Percentiles rank a stretch among this genome's conserved stretches.
Evolutionary conservation across 441 rosid species (phyloP).

Genomic region (Capsella rubella): DNA sequence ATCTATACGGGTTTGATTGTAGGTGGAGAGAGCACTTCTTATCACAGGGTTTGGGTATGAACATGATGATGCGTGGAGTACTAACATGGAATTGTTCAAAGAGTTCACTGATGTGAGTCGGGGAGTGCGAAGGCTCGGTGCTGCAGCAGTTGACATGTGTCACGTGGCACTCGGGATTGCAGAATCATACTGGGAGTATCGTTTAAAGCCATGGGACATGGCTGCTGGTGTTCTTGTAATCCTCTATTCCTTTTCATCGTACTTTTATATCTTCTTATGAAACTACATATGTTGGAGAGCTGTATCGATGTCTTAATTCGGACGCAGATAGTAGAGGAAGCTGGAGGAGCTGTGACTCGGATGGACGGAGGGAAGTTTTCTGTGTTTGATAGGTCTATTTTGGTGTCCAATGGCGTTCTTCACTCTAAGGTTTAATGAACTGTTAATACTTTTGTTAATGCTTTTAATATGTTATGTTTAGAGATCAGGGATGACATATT

Average conservation of each 20-base stretch:
- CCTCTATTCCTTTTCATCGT: not conserved
- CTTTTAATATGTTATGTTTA: slow-evolving; percentile 6
- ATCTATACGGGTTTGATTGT: slow-evolving; percentile 14
- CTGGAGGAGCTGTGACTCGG: slow-evolving; percentile 80
- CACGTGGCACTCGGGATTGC: slow-evolving; percentile 94
- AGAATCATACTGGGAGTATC: slow-evolving; percentile 95
- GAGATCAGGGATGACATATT: slow-evolving; percentile 1
- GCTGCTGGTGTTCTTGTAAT: slow-evolving; percentile 97
- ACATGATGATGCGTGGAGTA: slow-evolving; percentile 90
- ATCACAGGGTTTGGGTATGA: slow-evolving; percentile 98
- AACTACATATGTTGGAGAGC: slow-evolving; percentile 25
- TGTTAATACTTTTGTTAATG: not conserved
- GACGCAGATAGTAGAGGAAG: slow-evolving; percentile 85
- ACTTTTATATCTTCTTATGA: not conserved
- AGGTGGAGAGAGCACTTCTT: slow-evolving; percentile 96
- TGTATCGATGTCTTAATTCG: slow-evolving; percentile 18
- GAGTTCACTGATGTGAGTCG: slow-evolving; percentile 92
- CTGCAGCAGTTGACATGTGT: slow-evolving; percentile 99
- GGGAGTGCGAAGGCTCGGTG: slow-evolving; percentile 97
- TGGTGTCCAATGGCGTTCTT: slow-evolving; percentile 83
- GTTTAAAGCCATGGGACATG: slow-evolving; percentile 99
- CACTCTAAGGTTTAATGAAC: slow-evolving; percentile 68
- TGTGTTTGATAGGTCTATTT: slow-evolving; percentile 82
- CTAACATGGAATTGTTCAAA: slow-evolving; percentile 92
- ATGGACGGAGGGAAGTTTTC: slow-evolving; percentile 90